Base-by-base conservation (phyloP, 257 asterid species). In the Rhazya stricta region DNA sequence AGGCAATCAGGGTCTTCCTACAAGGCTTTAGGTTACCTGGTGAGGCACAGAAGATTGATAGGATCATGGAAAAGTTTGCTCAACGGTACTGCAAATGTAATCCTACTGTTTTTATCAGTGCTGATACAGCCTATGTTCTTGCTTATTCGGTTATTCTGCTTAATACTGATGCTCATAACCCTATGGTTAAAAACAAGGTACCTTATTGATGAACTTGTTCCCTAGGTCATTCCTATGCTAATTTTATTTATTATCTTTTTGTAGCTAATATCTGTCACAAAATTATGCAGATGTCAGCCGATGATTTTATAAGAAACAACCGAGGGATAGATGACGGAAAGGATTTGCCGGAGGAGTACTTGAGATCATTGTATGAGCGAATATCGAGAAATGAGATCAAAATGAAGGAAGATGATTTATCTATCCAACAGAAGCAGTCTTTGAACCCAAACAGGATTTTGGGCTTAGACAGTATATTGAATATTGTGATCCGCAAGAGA, bases 251-350 rank as follows among this genome's bases (percentile, higher is more conserved):
- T 79, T 66, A 77, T 79, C 25, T 57, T 74, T 25, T 34, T 19
- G 10, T 6, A 15, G 13, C 25, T 7, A 29, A 71, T 32, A 29
- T 32, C 34, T 51, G 43, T 67, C 42, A 16, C 27, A 58, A 67
- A 60, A 78, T 30, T 46, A 16, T 84, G 79, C 86, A 95, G 98
- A 95, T 95, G 99, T 91, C 97, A 63, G 89, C 94, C 75, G 99
- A 92, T 69, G 99, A 95, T 87, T 95, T 95, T 81, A 85, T 92
- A 76, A 79, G 94, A 84, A 95, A 95, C 88, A 95, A 95, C 77
- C 96, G 99, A 63, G 99, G 98, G 46, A 88, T 95, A 79, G 99
- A 95, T 83, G 99, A 95, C 71, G 99, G 99, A 62, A 95, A 93
- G 84, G 97, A 95, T 86, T 81, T 95, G 51, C 94, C 97, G 3